Evolutionary conservation across 331 rosid genomes (phyloP).

Genomic region (Rhamnella rubrinervis): DNA sequence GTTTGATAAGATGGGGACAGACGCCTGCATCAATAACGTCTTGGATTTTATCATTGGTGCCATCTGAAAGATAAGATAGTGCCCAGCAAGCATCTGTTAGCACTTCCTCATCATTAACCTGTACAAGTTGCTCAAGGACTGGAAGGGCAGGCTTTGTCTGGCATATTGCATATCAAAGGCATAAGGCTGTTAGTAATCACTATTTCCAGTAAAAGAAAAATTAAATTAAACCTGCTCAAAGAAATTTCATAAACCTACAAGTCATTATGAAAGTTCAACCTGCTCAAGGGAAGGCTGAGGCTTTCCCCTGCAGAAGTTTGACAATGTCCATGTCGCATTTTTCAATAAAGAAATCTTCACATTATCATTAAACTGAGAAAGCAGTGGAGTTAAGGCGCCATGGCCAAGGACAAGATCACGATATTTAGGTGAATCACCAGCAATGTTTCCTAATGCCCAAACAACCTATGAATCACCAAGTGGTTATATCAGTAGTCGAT

Average conservation of each 20-base stretch:
- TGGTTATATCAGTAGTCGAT: background rate
- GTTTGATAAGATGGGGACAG: background rate
- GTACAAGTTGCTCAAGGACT: background rate
- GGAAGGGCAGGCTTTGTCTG: background rate
- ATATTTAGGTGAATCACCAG: background rate
- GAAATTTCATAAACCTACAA: background rate
- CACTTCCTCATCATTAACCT: background rate
- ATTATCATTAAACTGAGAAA: background rate
- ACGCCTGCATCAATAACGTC: background rate
- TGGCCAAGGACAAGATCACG: constrained; percentile 2
- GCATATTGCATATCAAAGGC: background rate
- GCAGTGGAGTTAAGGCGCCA: background rate
- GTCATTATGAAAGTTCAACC: background rate
- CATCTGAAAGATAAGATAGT: background rate
- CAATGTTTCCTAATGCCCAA: background rate
- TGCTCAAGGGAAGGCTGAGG: background rate
- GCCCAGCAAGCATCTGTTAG: background rate
- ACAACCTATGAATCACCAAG: background rate
- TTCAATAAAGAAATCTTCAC: background rate
- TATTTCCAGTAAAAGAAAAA: background rate
- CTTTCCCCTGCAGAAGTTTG: background rate
- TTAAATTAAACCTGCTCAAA: background rate
- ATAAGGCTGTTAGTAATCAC: background rate
- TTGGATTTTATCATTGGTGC: background rate
- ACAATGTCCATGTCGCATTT: background rate